Evolutionary conservation across 2,329 filamentous ascomycete genomes (phyloP), one percentile per base, ranked within the genome.

Genomic region (Aspergillus sp.): DNA sequence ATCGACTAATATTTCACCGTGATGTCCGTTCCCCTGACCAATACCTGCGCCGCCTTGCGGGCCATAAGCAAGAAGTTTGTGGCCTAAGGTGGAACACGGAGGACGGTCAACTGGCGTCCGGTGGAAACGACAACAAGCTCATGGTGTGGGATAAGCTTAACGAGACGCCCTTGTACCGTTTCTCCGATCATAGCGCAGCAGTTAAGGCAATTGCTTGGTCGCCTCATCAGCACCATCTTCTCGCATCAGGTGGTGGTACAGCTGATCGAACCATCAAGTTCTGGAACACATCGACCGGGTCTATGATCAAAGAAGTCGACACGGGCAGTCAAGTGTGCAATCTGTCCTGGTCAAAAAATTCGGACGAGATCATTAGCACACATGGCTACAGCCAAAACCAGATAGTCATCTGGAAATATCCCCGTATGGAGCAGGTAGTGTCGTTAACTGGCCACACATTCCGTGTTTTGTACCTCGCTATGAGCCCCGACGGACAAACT

Each of bases 301-400:
- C 80, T 0, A 74, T 84, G 44, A 81, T 88, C 61, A 91, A 88
- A 63, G 90, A 94, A 64, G 82, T 97, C 51, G 93, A 98, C 63
- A 98, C 93, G 0, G 93, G 93, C 43, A 95, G 88, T 60, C 93
- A 98, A 67, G 93, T 98, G n/a, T 98, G 93, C 72, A 98, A 98
- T 62, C 76, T 98, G 39, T 87, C 90, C 3, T 98, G 94, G 90
- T 93, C 86, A 12, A 94, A 94, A 63, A 95, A 96, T 67, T 95
- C 88, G 5, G 95, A 96, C 64, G 93, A 98, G 68, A 89, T 98
- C 48, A 91, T 98, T 46, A 91, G 86, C 43, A 98, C 93, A 1
- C 93, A 98, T 63, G 93, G 93, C 5, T 98, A 96, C 72, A 91
- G 85, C 57, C 93, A 98, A 64, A 96, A 98, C 65, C 93, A 97